Evolutionary conservation across 148 eudicot genomes (phyloP).

Genomic region (Simmondsia chinensis): DNA sequence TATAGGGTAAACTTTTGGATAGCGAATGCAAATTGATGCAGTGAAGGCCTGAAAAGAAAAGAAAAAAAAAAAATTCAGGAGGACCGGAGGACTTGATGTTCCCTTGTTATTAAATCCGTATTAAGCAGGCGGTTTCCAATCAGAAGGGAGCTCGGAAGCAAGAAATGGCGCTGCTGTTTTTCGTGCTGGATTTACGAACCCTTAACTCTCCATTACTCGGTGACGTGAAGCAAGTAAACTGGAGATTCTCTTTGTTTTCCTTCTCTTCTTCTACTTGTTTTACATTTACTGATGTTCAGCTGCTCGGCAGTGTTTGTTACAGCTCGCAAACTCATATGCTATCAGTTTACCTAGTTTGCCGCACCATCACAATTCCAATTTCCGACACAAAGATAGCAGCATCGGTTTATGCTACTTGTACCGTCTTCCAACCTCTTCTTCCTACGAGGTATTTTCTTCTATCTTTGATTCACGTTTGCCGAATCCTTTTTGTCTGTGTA

Average conservation of each 20-base stretch:
- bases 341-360: slow-evolving; percentile 27
- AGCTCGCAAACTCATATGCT: slow-evolving; percentile 76
- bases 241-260: not conserved
- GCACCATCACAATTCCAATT: slow-evolving; percentile 15
- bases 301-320: slow-evolving; percentile 42
- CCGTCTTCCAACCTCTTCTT: slow-evolving; percentile 25
- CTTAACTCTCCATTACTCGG: slow-evolving; percentile 49
- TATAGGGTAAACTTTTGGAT: too few species aligned
- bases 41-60: too few species aligned
- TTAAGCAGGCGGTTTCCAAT: too few species aligned
- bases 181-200: slow-evolving; percentile 61
- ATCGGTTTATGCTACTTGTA: slow-evolving; percentile 57
- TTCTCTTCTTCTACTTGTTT: not conserved
- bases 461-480: not conserved
- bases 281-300: not conserved
- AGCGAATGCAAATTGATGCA: too few species aligned
- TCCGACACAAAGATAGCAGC: slow-evolving; percentile 20
- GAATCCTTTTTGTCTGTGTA: not conserved
- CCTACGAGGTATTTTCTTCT: slow-evolving; percentile 34
- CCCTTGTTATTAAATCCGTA: too few species aligned
- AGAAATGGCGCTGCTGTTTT: slow-evolving; percentile 53
- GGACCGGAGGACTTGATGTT: too few species aligned
- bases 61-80: too few species aligned
- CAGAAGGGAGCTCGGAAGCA: too few species aligned
- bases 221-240: slow-evolving; percentile 50